These are phyloP conservation scores for Pleurotus salmoneostramineus DNA, from an alignment of 768 basidiomycete species.

Conservation along the genomic window DNA sequence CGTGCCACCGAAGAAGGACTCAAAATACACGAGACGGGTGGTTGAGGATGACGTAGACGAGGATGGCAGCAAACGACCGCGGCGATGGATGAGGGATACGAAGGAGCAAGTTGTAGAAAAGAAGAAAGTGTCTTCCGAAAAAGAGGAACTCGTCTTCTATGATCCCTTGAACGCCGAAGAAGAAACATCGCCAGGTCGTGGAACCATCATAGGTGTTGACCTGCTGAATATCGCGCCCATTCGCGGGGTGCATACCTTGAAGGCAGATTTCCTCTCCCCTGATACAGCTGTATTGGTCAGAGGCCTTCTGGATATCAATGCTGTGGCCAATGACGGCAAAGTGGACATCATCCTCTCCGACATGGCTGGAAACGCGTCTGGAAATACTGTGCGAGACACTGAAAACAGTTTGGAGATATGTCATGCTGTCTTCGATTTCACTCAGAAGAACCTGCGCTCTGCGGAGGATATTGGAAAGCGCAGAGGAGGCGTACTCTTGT, in stretches of 20 bases:
- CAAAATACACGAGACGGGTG: neutral
- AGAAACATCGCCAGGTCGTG: slow-evolving; percentile 21
- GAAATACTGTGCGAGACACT: slow-evolving; percentile 63
- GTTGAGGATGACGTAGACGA: neutral
- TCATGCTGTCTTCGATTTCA: slow-evolving; percentile 69
- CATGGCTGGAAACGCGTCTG: slow-evolving; percentile 84
- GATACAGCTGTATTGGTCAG: slow-evolving; percentile 24
- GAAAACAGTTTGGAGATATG: slow-evolving; percentile 71
- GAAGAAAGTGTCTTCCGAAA: neutral
- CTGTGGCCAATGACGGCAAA: slow-evolving; percentile 25
- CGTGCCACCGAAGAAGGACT: neutral
- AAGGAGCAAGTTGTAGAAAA: slow-evolving; percentile 5
- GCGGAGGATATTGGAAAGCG: slow-evolving; percentile 37
- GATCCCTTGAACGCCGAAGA: slow-evolving; percentile 43
- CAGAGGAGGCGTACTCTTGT: slow-evolving; percentile 59
- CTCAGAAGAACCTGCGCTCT: slow-evolving; percentile 45
- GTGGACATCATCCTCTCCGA: slow-evolving; percentile 86
- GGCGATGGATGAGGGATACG: slow-evolving; percentile 2
- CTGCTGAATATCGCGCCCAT: slow-evolving; percentile 69
- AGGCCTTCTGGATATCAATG: neutral
- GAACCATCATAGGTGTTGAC: slow-evolving; percentile 76
- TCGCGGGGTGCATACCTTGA: slow-evolving; percentile 66
- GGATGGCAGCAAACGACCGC: slow-evolving; percentile 4
- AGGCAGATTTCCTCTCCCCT: slow-evolving; percentile 69
- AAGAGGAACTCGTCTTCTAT: slow-evolving; percentile 19